Base-by-base conservation (phyloP, 495 filamentous ascomycete genomes). In the Cryomyces minteri region DNA sequence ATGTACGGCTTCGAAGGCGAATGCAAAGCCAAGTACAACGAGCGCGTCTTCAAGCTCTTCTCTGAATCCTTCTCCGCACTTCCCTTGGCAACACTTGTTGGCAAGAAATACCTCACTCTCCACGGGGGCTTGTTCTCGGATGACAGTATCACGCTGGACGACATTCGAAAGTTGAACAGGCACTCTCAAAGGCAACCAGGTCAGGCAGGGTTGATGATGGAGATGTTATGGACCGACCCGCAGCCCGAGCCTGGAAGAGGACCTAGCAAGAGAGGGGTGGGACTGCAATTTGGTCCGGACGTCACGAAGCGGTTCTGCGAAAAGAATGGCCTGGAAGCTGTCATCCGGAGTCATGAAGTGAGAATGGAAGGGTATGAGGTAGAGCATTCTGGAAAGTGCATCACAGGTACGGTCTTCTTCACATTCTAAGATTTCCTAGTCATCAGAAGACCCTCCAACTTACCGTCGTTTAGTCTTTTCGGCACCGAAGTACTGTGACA, bases 161-260 rank as follows among this genome's bases (percentile, higher is more conserved):
- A 98, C 54, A 84, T 99, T 54, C 72, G 92, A 42, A 92, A 88
- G 63, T 69, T 96, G 36, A 76, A 96, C 60, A 74, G 90, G 52
- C 88, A 95, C 63, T 77, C 73, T 60, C 92, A 96, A 66, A 73
- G 84, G 30, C 90, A 99, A 57, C 90, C 90, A n/a, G 92, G 92
- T 25, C 90, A 96, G 59, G 62, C 79, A 39, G 90, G 90, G 31
- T 66, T 99, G 53, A 99, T 99, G 90, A 96, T 99, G 90, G 90
- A 99, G 62, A 99, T 99, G 92, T 75, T 99, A 14, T 99, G 90
- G 90, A 96, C 90, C 0, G 90, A 99, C 57, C 90, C 90, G 9
- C 90, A 96, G 58, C 66, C 77, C 0, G 67, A 75, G 49, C 82
- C 83, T 40, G 90, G 90, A 29, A 76, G 90, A 43, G 84, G 87